Evolutionary conservation across 768 basidiomycete species (phyloP), one percentile per base, ranked within the genome.

Genomic region (Suillus weaverae): DNA sequence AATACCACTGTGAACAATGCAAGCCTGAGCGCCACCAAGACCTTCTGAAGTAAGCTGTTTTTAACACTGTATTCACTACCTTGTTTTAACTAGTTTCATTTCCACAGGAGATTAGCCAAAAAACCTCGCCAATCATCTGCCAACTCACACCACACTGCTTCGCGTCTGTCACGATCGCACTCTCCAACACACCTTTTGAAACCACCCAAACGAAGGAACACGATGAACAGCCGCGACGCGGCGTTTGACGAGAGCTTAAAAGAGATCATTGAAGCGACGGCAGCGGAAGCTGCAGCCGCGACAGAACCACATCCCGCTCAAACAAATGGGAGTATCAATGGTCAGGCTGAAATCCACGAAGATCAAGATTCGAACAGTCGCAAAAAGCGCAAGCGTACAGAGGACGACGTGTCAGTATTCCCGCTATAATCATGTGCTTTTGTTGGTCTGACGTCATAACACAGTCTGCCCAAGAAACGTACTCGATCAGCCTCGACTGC

Each of bases 141-240:
- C 57, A 83, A 83, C 63, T 85, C 89, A 48, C 88, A 88, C 72
- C 83, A 84, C 67, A 84, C 85, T 48, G 73, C 79, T 26, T 82
- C 85, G 53, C 89, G 89, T 67, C 81, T 86, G 62, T 91, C 89
- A 63, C 90, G 89, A 60, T 92, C 90, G 26, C 90, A 87, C 75
- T 92, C 89, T 32, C 92, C 90, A 3, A 80, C 81, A 10, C 76
- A 74, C 69, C 71, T 83, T 41, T 88, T 87, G 67, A 86, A 87
- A 70, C 83, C 86, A n/a, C 84, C 91, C 46, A 97, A 95, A 79
- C 87, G 94, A 61, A 84, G 97, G 66, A 95, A 94, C 70, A 99
- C 97, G 60, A 97, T 99, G 95, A 99, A 99, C 76, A 96, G 94
- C 71, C 83, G 97, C 64, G 97, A 97, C 75, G 94, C 96, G 18